A percentile compares a stretch with the other conserved stretches of the same genome.
These are phyloP conservation scores for Amaranthus palmeri DNA, from an alignment of 148 eudicot genomes.

Conservation along the genomic window DNA sequence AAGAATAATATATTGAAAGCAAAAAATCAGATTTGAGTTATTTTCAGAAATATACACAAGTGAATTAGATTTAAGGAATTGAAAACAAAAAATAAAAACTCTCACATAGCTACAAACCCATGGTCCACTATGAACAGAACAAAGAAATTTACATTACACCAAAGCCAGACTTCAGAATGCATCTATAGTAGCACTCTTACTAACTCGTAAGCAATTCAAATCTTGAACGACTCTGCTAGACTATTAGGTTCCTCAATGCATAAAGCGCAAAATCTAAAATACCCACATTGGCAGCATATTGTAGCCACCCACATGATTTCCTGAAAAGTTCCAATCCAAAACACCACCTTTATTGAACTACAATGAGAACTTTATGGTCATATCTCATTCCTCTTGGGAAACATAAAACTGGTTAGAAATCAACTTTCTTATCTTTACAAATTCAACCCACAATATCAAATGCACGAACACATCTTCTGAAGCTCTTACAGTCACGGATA, in stretches of 20 bases:
- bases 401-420: not conserved
- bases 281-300: not conserved
- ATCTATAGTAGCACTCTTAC: not conserved
- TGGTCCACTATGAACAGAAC: not conserved
- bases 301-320: not conserved
- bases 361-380: not conserved
- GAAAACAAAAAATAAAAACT: not conserved
- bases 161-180: not conserved
- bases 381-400: not conserved
- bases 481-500: not conserved
- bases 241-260: not conserved
- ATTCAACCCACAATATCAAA: not conserved
- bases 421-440: not conserved
- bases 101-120: not conserved
- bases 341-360: not conserved
- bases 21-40: no score
- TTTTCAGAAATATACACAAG: no score
- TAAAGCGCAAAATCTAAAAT: not conserved
- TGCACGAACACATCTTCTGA: not conserved
- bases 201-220: not conserved
- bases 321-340: not conserved
- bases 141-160: not conserved
- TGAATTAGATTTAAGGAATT: no score
- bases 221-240: not conserved
- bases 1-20: no score